Base-by-base conservation (phyloP, 2,329 filamentous ascomycete species). In the Colletotrichum shisoi region DNA sequence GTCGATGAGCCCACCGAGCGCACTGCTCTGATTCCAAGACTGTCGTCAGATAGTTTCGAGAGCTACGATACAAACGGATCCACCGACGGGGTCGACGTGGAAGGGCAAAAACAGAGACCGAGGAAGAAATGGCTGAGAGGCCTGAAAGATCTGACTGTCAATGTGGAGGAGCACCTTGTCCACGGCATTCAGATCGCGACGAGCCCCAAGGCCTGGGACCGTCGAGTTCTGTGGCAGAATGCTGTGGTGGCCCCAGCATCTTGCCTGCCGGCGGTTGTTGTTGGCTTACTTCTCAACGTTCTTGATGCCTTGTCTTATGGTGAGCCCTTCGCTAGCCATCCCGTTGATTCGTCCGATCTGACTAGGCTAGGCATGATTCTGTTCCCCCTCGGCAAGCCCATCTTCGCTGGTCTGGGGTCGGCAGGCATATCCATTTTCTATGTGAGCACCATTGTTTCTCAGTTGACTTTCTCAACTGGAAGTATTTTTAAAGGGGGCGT, bases 371-470 rank as follows among this genome's bases (percentile, higher is more conserved):
- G 92, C 72, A 95, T 96, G 91, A 97, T 97, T 73, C 80, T 99
- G 13, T 99, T 99, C 71, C 95, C 95, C 0, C 84, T 99, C 0
- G 94, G 94, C 7, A 91, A 92, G 70, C 88, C 92, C 8, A 85
- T 97, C 21, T 99, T 99, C 76, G 87, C 90, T 34, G 86, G 90
- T 69, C 87, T 98, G 7, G 95, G 94, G 1, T 90, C 94, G 0
- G 94, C 97, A 63, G 95, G 95, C 27, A 97, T 99, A 63, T 97
- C 95, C 0, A 97, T 99, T 79, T 99, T 98, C 80, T 99, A 98
- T 77, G 92, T 99, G 72, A 97, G 94, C 83, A 97, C 94, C 64
- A 97, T 99, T 70, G 86, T 98, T 46, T 91, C 95, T 0, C 95
- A 99, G 76, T 78, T 99, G 58, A 91, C 93, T 17, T 98, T 94